A percentile compares a stretch with the other conserved stretches of the same genome.
phyloP scores from a whole-genome alignment of 1,139 yeast species.

The Hanseniaspora sp. region DNA sequence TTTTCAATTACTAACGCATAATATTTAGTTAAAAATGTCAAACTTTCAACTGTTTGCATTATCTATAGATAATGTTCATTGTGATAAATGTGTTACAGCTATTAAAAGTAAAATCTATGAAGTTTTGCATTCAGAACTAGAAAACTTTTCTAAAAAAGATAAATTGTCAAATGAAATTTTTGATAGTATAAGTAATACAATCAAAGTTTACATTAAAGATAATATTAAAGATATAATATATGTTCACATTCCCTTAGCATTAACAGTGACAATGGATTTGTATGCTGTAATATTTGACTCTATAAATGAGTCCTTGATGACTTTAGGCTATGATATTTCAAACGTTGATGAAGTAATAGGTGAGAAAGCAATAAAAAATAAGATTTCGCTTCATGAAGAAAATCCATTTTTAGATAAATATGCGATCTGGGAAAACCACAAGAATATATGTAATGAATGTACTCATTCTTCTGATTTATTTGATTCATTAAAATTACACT shows the following conservation, averaged over 20 bases:
- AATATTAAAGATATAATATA: background rate
- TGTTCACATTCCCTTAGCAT: constrained; percentile 1
- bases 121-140: background rate
- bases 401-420: constrained; percentile 6
- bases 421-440: constrained; percentile 1
- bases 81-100: constrained; percentile 1
- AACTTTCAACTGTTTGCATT: background rate
- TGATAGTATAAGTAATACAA: background rate
- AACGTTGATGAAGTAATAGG: background rate
- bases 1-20: background rate
- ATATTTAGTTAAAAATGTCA: background rate
- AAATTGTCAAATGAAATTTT: background rate
- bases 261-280: background rate
- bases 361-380: background rate
- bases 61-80: constrained; percentile 2
- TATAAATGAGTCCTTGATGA: background rate
- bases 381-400: background rate
- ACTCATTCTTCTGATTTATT: background rate
- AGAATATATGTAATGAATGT: constrained; percentile 5
- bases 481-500: too few species aligned
- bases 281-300: background rate
- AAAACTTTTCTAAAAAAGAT: background rate
- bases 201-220: background rate
- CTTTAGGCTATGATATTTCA: constrained; percentile 1
- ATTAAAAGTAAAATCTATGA: constrained; percentile 6